phyloP scores from a whole-genome alignment of 2,329 filamentous ascomycete genomes.

The Colletotrichum caudatum region DNA sequence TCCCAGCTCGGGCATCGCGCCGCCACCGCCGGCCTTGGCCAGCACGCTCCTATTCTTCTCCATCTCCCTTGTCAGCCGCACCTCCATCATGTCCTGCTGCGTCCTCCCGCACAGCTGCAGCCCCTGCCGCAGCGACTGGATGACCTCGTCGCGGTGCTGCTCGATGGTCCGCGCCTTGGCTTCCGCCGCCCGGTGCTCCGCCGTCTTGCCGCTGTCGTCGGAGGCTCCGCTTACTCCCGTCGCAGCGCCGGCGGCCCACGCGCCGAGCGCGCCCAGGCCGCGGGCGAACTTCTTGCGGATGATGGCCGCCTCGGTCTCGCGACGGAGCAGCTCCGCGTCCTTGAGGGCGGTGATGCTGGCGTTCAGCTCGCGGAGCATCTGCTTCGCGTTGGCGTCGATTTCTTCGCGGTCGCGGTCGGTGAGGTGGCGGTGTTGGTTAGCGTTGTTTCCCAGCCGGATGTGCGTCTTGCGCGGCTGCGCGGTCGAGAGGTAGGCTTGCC shows the following conservation, averaged over 20 bases:
- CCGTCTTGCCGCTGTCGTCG: conserved; percentile 61
- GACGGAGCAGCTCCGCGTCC: conserved; percentile 84
- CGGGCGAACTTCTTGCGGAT: conserved; percentile 77
- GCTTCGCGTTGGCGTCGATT: conserved; percentile 88
- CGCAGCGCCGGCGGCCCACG: conserved; percentile 76
- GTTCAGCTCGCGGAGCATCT: conserved; percentile 87
- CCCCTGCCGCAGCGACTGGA: conserved; percentile 83
- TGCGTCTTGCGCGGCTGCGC: conserved; percentile 72
- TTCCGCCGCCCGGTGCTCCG: conserved; percentile 80
- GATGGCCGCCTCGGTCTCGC: conserved; percentile 78
- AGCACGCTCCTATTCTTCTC: conserved; percentile 91
- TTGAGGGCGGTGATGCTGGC: conserved; percentile 82
- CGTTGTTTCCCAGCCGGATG: conserved; percentile 51
- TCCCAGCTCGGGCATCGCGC: conserved; percentile 43
- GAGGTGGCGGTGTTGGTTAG: conserved; percentile 65
- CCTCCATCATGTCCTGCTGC: conserved; percentile 94
- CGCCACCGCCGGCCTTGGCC: conserved; percentile 70
- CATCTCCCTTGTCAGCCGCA: conserved; percentile 82
- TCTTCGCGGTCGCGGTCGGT: conserved; percentile 86
- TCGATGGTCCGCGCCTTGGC: conserved; percentile 74
- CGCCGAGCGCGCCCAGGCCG: conserved; percentile 72
- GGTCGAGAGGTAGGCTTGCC: conserved; percentile 91
- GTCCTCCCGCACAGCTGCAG: conserved; percentile 81
- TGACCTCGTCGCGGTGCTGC: conserved; percentile 81
- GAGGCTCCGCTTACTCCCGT: conserved; percentile 52